Conservation (phyloP, 2,329 filamentous ascomycete species). For the Penicillium hesseltinei region DNA sequence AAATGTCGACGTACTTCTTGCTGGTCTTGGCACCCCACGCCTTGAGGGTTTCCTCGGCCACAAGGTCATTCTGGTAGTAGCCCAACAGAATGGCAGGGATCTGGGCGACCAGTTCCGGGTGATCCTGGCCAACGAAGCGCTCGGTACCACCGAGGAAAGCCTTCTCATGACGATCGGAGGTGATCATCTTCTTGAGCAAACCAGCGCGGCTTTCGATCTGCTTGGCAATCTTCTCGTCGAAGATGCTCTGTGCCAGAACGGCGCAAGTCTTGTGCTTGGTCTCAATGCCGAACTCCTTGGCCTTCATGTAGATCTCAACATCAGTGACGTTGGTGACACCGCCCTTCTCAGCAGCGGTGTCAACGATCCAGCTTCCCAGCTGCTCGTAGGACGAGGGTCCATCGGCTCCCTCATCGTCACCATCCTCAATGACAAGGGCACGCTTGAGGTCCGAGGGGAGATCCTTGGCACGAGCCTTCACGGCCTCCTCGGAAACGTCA, state of each 20-base stretch:
- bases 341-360: conserved; percentile 67
- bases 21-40: conserved; percentile 93
- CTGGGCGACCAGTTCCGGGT: conserved; percentile 72
- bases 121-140: conserved; percentile 80
- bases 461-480: conserved; percentile 89
- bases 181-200: conserved; percentile 91
- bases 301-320: conserved; percentile 91
- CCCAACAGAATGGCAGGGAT: conserved; percentile 84
- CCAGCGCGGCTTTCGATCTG: conserved; percentile 80
- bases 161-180: conserved; percentile 91
- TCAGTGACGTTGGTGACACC: conserved; percentile 78
- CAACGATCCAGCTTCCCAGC: conserved; percentile 88
- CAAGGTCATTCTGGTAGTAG: conserved; percentile 86
- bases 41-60: conserved; percentile 83
- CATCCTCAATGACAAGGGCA: conserved; percentile 78
- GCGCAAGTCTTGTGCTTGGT: conserved; percentile 88
- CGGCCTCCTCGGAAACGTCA: conserved; percentile 91
- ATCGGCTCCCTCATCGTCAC: conserved; percentile 76
- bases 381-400: conserved; percentile 80
- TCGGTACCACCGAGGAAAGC: conserved; percentile 93
- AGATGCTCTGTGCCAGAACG: conserved; percentile 89
- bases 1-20: conserved; percentile 94
- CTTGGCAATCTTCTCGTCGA: conserved; percentile 82
- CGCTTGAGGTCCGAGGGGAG: conserved; percentile 95
- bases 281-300: conserved; percentile 93